Percentiles rank a stretch among this genome's conserved stretches.
phyloP scores from a whole-genome alignment of 2,329 filamentous ascomycete species.

The Alternaria viburni region DNA sequence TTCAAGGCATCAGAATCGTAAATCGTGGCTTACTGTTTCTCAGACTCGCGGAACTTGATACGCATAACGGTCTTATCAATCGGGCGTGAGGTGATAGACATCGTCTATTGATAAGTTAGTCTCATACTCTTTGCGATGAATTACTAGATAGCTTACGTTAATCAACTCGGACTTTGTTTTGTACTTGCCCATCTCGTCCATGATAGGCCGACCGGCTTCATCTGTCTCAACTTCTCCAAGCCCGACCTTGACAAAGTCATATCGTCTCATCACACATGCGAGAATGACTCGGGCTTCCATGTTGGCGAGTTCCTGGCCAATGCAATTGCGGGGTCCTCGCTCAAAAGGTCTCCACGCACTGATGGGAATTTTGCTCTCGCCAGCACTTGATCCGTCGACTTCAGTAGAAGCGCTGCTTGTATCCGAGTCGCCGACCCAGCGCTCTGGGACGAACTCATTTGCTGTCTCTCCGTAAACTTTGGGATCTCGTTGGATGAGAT shows the following conservation, averaged over 20 bases:
- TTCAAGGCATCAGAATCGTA: background rate
- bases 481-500: constrained; percentile 48
- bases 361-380: constrained; percentile 40
- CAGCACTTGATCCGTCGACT: constrained; percentile 10
- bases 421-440: constrained; percentile 47
- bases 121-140: background rate
- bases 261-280: constrained; percentile 46
- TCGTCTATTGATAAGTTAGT: constrained; percentile 26
- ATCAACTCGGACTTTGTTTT: constrained; percentile 40
- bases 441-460: constrained; percentile 44
- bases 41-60: constrained; percentile 15
- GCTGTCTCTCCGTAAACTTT: constrained; percentile 41
- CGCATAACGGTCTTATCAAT: constrained; percentile 42
- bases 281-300: constrained; percentile 61
- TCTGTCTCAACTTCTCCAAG: constrained; percentile 35
- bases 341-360: constrained; percentile 63
- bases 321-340: constrained; percentile 62
- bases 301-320: constrained; percentile 64
- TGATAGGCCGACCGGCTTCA: constrained; percentile 29
- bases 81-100: constrained; percentile 40
- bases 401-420: constrained; percentile 27
- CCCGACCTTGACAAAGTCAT: constrained; percentile 45
- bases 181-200: constrained; percentile 37
- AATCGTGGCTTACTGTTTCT: background rate
- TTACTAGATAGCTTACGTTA: constrained; percentile 33